Evolutionary conservation across 306 rosid species (phyloP).

Genomic region (Prosopis cineraria): DNA sequence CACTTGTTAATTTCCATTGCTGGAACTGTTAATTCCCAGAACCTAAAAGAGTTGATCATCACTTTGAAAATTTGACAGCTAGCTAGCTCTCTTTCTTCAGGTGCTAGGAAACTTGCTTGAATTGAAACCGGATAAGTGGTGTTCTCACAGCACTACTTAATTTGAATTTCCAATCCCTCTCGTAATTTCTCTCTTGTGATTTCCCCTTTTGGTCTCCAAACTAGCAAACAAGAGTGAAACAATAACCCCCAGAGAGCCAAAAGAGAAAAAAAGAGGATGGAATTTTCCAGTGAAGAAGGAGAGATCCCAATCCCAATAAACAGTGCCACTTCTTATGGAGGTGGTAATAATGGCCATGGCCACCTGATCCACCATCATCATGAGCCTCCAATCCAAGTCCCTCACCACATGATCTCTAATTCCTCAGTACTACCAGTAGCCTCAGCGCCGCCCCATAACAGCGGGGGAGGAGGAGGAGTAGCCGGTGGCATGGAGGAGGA

Average conservation of each 20-base stretch:
- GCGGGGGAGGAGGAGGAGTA: slow-evolving; percentile 19
- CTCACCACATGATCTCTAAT: neutral
- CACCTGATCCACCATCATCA: slow-evolving; percentile 47
- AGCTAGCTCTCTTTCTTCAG: neutral
- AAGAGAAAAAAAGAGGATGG: slow-evolving; percentile 41
- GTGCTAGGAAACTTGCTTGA: neutral
- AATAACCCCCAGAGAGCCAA: neutral
- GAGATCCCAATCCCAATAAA: slow-evolving; percentile 66
- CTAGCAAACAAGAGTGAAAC: slow-evolving; percentile 13
- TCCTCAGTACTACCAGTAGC: neutral
- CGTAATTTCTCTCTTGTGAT: neutral
- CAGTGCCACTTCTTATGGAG: slow-evolving; percentile 16
- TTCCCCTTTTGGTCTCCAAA: neutral
- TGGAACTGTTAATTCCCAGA: neutral
- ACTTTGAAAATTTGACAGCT: neutral
- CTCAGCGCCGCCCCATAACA: neutral
- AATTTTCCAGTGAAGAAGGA: slow-evolving; percentile 55
- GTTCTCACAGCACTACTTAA: neutral
- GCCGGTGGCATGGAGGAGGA: neutral
- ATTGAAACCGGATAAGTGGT: neutral
- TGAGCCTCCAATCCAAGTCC: slow-evolving; percentile 14
- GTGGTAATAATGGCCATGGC: slow-evolving; percentile 36
- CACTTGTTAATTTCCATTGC: neutral
- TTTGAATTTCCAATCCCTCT: neutral
- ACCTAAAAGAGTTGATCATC: neutral